Percentiles rank a stretch among this genome's conserved stretches.
Evolutionary conservation across 1,284 basidiomycete species (phyloP).

Genomic region (Puccinia triticina): DNA sequence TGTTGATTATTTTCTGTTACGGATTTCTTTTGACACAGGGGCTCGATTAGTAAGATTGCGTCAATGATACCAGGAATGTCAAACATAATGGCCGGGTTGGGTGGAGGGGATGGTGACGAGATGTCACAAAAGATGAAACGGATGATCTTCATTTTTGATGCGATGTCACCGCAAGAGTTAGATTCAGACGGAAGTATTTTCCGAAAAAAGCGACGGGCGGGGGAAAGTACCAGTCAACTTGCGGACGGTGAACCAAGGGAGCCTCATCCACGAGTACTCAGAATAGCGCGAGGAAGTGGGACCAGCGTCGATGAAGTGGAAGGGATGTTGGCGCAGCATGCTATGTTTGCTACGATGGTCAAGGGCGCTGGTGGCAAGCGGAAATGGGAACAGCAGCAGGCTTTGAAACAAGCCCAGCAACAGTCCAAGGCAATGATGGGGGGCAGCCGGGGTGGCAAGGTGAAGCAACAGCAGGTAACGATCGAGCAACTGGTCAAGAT

Average conservation of each 20-base stretch:
- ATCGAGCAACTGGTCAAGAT: constrained; percentile 50
- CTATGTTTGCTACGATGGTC: constrained; percentile 97
- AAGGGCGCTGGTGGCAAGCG: constrained; percentile 96
- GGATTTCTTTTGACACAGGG: constrained; percentile 65
- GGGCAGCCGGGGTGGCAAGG: constrained; percentile 22
- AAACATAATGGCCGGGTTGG: constrained; percentile 74
- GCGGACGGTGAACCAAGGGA: constrained; percentile 54
- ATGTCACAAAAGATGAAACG: constrained; percentile 83
- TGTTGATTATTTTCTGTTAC: not conserved
- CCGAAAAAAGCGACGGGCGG: constrained; percentile 53
- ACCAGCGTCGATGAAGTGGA: constrained; percentile 96
- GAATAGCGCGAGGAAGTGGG: constrained; percentile 92
- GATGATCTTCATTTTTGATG: constrained; percentile 98
- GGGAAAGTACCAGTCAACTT: constrained; percentile 20
- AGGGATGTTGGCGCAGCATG: constrained; percentile 89
- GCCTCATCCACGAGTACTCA: constrained; percentile 75
- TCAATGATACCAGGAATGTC: constrained; percentile 98
- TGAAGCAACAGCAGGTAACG: constrained; percentile 48
- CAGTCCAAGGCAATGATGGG: constrained; percentile 39
- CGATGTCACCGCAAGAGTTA: constrained; percentile 89
- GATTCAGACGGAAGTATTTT: constrained; percentile 93
- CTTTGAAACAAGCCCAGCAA: constrained; percentile 42
- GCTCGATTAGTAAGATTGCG: constrained; percentile 94
- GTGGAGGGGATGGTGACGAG: constrained; percentile 86
- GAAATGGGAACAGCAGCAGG: constrained; percentile 67